Percentiles rank a stretch among this genome's conserved stretches.
Conservation (phyloP, 2,329 filamentous ascomycete species). For the Aspergillus ochraceus region DNA sequence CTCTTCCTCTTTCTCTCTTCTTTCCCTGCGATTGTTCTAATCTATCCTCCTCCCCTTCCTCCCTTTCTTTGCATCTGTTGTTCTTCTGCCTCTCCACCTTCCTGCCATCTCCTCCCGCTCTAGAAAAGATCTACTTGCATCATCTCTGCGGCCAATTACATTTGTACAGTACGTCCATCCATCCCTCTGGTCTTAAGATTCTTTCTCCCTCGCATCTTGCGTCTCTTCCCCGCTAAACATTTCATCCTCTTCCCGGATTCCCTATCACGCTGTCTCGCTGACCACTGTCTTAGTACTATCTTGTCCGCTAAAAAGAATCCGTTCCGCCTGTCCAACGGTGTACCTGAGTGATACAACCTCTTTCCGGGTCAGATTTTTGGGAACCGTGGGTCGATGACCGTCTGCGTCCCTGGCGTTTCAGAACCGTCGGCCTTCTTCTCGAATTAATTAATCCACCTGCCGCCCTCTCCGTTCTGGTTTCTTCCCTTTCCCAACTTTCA, state of each 20-base stretch:
- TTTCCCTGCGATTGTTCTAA: not conserved
- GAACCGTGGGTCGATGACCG: slow-evolving; percentile 15
- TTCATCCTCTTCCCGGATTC: not conserved
- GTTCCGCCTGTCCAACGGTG: not conserved
- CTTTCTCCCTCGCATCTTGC: slow-evolving; percentile 1
- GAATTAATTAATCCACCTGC: slow-evolving; percentile 1
- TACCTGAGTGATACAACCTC: slow-evolving; percentile 1
- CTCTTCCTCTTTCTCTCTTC: slow-evolving; percentile 4
- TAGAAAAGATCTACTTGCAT: not conserved
- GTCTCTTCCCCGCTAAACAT: not conserved
- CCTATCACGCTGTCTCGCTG: not conserved
- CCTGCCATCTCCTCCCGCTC: slow-evolving; percentile 8
- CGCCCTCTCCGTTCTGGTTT: not conserved
- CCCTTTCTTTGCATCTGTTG: slow-evolving; percentile 5
- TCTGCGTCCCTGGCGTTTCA: slow-evolving; percentile 11
- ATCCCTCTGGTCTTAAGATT: not conserved
- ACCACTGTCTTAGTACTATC: not conserved
- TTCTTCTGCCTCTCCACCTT: not conserved
- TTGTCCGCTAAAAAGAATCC: not conserved
- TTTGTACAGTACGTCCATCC: slow-evolving; percentile 7
- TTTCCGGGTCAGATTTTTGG: slow-evolving; percentile 1
- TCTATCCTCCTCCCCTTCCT: not conserved
- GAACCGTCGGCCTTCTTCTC: slow-evolving; percentile 1
- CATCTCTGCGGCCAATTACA: not conserved
- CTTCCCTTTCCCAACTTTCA: not conserved